Percentiles rank a stretch among this genome's conserved stretches.
phyloP scores from a whole-genome alignment of 768 basidiomycete genomes.

The Cystobasidium tubakii region DNA sequence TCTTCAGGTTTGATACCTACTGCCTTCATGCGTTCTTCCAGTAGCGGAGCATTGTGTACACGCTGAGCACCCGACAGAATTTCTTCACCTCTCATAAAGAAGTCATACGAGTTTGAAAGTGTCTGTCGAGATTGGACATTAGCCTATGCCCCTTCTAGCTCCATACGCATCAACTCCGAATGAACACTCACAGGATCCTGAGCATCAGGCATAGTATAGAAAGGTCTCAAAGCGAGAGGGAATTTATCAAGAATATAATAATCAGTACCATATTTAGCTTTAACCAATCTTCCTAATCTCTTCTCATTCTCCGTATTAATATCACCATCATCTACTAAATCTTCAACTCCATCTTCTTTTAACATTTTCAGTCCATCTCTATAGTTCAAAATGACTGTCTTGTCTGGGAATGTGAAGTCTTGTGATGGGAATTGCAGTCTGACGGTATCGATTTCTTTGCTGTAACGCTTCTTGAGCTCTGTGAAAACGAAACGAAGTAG shows the following conservation, averaged over 20 bases:
- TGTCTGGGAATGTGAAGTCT: conserved; percentile 88
- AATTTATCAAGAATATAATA: conserved; percentile 99
- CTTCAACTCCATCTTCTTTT: conserved; percentile 69
- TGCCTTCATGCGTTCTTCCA: conserved; percentile 73
- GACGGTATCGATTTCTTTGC: conserved; percentile 73
- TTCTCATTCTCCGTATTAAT: conserved; percentile 94
- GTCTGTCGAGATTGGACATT: no score
- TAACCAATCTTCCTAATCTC: conserved; percentile 79
- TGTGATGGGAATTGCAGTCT: conserved; percentile 87
- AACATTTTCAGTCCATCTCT: conserved; percentile 80
- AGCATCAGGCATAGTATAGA: conserved; percentile 99
- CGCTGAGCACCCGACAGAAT: conserved; percentile 97
- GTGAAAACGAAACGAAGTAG: conserved; percentile 81
- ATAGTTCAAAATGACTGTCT: conserved; percentile 78
- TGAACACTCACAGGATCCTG: conserved; percentile 62
- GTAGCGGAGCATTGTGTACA: conserved; percentile 79
- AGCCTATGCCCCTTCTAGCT: no score
- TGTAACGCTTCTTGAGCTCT: conserved; percentile 68
- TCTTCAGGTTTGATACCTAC: conserved; percentile 84
- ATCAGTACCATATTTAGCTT: conserved; percentile 90
- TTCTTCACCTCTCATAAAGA: conserved; percentile 99
- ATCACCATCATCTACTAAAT: conserved; percentile 72
- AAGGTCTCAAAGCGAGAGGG: conserved; percentile 87
- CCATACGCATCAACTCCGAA: neutral
- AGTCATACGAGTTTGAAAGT: conserved; percentile 97